phyloP scores from a whole-genome alignment of 164 flowering plant species.

The Annona squamosa region DNA sequence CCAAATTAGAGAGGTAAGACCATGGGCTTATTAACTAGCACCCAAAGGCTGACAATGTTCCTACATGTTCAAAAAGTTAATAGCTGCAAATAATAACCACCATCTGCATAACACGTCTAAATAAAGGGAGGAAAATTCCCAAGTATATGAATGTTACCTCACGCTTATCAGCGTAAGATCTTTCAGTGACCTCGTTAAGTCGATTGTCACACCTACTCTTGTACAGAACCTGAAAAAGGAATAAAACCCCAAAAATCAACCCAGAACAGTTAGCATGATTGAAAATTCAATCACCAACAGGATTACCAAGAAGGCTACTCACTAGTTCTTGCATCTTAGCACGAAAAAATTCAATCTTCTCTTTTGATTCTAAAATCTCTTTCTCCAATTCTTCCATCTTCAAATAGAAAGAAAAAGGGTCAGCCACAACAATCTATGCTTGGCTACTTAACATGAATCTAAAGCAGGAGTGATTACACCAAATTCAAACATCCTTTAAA shows the following conservation, averaged over 20 bases:
- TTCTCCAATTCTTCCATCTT: constrained; percentile 89
- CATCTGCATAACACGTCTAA: neutral
- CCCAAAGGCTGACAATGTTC: neutral
- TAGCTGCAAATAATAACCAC: neutral
- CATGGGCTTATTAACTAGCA: neutral
- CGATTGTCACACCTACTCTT: constrained; percentile 93
- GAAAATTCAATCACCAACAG: neutral
- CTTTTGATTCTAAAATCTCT: constrained; percentile 69
- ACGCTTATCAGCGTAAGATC: constrained; percentile 72
- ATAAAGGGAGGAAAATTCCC: neutral
- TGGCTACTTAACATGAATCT: neutral
- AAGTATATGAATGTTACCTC: constrained; percentile 52
- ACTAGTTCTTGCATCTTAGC: constrained; percentile 96
- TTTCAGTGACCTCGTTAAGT: constrained; percentile 82
- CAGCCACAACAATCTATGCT: constrained; percentile 5
- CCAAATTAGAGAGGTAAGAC: neutral
- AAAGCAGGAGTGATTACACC: neutral
- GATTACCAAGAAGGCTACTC: constrained; percentile 22
- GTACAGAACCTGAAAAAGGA: constrained; percentile 55
- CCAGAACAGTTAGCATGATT: neutral
- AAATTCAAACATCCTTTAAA: neutral
- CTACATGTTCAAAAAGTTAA: neutral
- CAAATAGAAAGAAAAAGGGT: constrained; percentile 4
- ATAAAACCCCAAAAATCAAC: neutral
- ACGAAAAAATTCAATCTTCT: constrained; percentile 77